Percentiles rank a stretch among this genome's conserved stretches.
Evolutionary conservation across 2,329 filamentous ascomycete species (phyloP).

Genomic region (Tolypocladium nubicola): DNA sequence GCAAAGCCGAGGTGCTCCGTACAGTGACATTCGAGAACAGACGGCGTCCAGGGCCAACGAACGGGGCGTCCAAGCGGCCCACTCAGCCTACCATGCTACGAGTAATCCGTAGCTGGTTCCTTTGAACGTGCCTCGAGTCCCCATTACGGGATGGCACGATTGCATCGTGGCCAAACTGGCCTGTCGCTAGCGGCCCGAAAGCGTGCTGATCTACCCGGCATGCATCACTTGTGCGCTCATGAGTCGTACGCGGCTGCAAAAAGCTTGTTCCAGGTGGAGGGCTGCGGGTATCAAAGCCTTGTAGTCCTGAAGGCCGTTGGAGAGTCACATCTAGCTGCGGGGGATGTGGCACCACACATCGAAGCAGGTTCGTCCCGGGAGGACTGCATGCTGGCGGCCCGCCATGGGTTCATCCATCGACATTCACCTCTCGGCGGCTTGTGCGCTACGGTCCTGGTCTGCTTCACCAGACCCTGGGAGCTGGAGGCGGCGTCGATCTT

Average conservation of each 20-base stretch:
- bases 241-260: neutral
- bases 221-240: neutral
- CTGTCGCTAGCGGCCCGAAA: neutral
- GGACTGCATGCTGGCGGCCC: neutral
- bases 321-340: neutral
- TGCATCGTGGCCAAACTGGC: slow-evolving; percentile 7
- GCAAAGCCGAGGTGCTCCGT: neutral
- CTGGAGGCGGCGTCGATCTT: neutral
- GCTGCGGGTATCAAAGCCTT: neutral
- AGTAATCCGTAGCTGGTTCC: neutral
- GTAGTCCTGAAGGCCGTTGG: neutral
- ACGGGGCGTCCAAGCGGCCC: neutral
- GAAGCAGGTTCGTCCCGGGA: neutral
- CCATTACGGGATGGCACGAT: slow-evolving; percentile 20
- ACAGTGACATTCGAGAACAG: neutral
- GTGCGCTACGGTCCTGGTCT: neutral
- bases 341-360: neutral
- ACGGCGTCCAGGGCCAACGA: neutral
- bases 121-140: slow-evolving; percentile 10
- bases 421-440: neutral
- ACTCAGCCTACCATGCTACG: neutral
- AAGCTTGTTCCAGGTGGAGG: neutral
- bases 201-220: slow-evolving; percentile 8
- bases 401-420: neutral
- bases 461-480: neutral